Evolutionary conservation across 441 rosid genomes (phyloP), one percentile per base, ranked within the genome.

Genomic region (Jatropha multifida): DNA sequence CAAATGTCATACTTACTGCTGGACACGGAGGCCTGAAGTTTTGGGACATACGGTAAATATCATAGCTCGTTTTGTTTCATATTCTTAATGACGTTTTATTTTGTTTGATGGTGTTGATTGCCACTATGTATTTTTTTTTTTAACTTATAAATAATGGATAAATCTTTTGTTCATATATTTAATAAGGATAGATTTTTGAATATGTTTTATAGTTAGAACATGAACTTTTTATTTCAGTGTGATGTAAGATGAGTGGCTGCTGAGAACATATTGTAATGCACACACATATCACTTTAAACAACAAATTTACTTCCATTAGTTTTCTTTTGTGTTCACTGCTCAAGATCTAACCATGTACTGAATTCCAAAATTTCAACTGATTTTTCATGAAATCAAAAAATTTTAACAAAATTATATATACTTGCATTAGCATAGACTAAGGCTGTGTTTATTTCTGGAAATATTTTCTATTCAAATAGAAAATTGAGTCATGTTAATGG

Each of bases 1-100:
- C 78, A 83, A 92, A 90, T 85, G 76, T 94, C 41, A 77, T 96
- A 81, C 84, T 88, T 61, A 96, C 92, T 54, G 96, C 96, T 72
- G 97, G 97, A 76, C 96, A 91, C 79, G 91, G 85, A 81, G 92
- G 90, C 72, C 79, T 91, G 27, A 96, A 96, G 84, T 94, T 96
- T 81, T 92, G 97, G 98, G 99, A 96, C 83, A 75, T 92, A 71
- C 92, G 93, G 98, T 96, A 81, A 71, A 72, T 72, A 41, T 80
- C 42, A 71, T 76, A 27, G 20, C 37, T 76, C 64, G 7, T 51
- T 75, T 75, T 65, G 17, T 5, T 69, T 60, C 55, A 58, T 41
- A 7, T 65, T 75, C 48, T 69, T 72, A 49, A 18, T 13, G 38
- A 69, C 60, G 52, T 64, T 18, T 55, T 7, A 37, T 75, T 71